These are phyloP conservation scores for Geotrichum bryndzae DNA, from an alignment of 1,139 yeast species.

Conservation along the genomic window DNA sequence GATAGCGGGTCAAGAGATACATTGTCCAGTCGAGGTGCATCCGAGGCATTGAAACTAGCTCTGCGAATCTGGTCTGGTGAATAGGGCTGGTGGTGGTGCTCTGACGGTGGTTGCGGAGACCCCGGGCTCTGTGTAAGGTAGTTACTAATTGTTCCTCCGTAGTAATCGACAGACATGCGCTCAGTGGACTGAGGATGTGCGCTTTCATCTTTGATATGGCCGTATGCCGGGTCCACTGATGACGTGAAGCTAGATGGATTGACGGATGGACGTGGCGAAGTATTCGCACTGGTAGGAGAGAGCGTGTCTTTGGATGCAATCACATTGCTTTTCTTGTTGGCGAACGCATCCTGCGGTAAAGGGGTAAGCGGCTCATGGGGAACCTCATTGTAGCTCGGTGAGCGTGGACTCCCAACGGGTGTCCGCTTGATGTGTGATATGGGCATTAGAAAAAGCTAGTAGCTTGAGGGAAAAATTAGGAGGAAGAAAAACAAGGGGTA, in stretches of 20 bases:
- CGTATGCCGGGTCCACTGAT: not conserved
- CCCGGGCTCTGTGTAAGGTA: slow-evolving; percentile 1
- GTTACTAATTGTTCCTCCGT: slow-evolving; percentile 8
- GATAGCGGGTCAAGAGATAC: not conserved
- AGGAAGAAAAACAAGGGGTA: not conserved
- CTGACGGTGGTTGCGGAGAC: not conserved
- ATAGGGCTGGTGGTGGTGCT: not conserved
- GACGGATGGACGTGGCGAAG: not conserved
- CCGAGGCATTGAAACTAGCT: not conserved
- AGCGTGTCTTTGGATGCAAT: not conserved
- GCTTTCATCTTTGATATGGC: not conserved
- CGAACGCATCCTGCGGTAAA: not conserved
- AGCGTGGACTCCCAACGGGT: not conserved
- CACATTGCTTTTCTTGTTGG: not conserved
- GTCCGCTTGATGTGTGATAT: not conserved
- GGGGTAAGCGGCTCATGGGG: not conserved
- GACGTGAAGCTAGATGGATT: not conserved
- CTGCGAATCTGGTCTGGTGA: not conserved
- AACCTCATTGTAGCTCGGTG: not conserved
- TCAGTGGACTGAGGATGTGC: not conserved
- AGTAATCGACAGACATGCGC: slow-evolving; percentile 11
- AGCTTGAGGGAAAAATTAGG: not conserved
- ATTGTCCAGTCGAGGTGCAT: not conserved
- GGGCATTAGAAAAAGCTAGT: not conserved
- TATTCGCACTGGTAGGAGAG: not conserved